Percentiles rank a stretch among this genome's conserved stretches.
These are phyloP conservation scores for Furcasterigmium sp. DNA, from an alignment of 2,329 filamentous ascomycete species.

Conservation along the genomic window DNA sequence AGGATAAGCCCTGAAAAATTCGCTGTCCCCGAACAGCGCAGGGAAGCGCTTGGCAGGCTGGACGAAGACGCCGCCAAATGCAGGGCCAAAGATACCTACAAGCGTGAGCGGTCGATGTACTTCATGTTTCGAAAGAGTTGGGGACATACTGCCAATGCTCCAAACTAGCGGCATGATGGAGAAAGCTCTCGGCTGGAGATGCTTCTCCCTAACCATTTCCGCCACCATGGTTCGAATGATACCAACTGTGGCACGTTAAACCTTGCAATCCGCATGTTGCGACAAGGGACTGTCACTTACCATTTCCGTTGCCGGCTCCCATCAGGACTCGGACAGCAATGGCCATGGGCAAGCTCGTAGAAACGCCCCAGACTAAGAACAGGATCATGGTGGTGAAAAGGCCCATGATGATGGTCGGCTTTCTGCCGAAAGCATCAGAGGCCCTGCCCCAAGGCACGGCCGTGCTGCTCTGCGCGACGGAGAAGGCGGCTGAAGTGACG, in stretches of 20 bases:
- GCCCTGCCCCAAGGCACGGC: constrained; percentile 71
- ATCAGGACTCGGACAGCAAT: constrained; percentile 72
- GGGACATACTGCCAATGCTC: constrained; percentile 57
- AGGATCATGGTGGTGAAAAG: constrained; percentile 75
- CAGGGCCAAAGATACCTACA: constrained; percentile 73
- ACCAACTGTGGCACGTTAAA: constrained; percentile 50
- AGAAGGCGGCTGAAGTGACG: constrained; percentile 66
- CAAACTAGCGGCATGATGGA: constrained; percentile 89
- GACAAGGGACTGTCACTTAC: constrained; percentile 27
- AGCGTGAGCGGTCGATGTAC: background rate
- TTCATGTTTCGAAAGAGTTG: too few species aligned
- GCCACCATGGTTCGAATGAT: constrained; percentile 91
- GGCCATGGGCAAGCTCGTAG: constrained; percentile 72
- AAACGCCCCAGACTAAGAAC: constrained; percentile 79
- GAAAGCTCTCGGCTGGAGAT: constrained; percentile 84
- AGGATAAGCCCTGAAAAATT: constrained; percentile 70
- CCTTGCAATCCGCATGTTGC: background rate
- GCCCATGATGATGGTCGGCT: constrained; percentile 71
- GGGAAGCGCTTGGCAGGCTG: constrained; percentile 75
- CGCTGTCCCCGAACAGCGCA: constrained; percentile 57
- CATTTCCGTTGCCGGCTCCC: constrained; percentile 82
- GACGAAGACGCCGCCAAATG: constrained; percentile 81
- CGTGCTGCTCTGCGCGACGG: constrained; percentile 64
- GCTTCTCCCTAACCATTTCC: constrained; percentile 82
- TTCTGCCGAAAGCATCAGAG: constrained; percentile 76